Evolutionary conservation across 2,329 filamentous ascomycete species (phyloP).

Genomic region (Penicillium sp.): DNA sequence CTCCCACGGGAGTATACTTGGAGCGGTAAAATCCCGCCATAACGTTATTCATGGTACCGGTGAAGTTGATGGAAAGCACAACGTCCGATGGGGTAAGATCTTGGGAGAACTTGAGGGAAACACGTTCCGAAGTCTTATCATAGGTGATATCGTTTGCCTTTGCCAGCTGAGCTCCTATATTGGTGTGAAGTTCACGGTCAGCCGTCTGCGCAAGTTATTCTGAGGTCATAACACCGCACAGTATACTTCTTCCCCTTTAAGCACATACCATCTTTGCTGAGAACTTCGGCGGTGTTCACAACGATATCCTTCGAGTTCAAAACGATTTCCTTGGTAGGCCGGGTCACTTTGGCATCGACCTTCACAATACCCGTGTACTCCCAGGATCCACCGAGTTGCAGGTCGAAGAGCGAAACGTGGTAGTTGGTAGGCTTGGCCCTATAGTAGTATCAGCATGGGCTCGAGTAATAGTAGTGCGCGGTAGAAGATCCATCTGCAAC

Average conservation of each 20-base stretch:
- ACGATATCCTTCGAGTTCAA: conserved; percentile 87
- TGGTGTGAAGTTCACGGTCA: neutral
- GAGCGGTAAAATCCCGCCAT: conserved; percentile 95
- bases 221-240: neutral
- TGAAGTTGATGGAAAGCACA: conserved; percentile 73
- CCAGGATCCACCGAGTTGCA: conserved; percentile 74
- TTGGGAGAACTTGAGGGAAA: conserved; percentile 74
- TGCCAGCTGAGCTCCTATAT: conserved; percentile 31
- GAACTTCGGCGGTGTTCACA: conserved; percentile 63
- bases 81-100: conserved; percentile 71
- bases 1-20: conserved; percentile 82
- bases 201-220: neutral
- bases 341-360: conserved; percentile 75
- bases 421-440: conserved; percentile 87
- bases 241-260: neutral
- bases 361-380: conserved; percentile 83
- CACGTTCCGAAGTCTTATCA: conserved; percentile 82
- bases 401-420: conserved; percentile 75
- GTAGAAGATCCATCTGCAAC: neutral
- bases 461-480: too few species aligned
- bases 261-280: conserved; percentile 39
- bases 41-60: conserved; percentile 82
- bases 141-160: conserved; percentile 73
- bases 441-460: neutral
- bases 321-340: conserved; percentile 74